Base-by-base conservation (phyloP, 1,284 basidiomycete species). In the Peniophora sp. region DNA sequence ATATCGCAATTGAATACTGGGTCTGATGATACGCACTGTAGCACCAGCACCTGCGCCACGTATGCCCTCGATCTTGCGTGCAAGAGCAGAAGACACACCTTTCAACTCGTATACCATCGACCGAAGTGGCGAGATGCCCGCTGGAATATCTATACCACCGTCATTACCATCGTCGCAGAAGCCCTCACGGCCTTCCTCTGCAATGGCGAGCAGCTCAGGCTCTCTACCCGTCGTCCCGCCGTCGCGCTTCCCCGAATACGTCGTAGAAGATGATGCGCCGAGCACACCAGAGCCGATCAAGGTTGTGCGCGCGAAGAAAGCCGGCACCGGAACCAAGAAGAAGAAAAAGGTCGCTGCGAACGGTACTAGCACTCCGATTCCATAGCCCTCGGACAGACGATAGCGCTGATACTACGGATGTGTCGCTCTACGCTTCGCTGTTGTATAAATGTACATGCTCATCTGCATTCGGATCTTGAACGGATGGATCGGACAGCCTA, bases 71-170 rank as follows among this genome's bases (percentile, higher is more conserved):
- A 57, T 69, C 14, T 53, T 65, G 43, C 63, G 60, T 56, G 52
- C 58, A 19, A 54, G 61, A 6, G 54, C 60, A 6, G 19, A 22
- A 22, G 23, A 52, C 59, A 16, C 12, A 20, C 35, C 44, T 49
- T 20, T 48, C 61, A 17, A 53, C 58, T 44, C 65, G 63, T 14
- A 88, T 80, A 54, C 69, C 79, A 79, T 95, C 56, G 90, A 94
- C 57, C 79, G 78, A 58, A 77, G 82, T 0, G 92, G 92, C 1
- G 92, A 93, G 66, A 89, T 94, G 85, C 93, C 92, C 1, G 77
- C 78, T 41, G 77, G 80, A 27, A 74, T 72, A 53, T 45, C 54
- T 57, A 49, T 54, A 50, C 45, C 55, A n/a, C 34, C 56, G 8
- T 52, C 64, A 22, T 54, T 53, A 32, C 52, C 57, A 27, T 52